A percentile compares a stretch with the other conserved stretches of the same genome.
Evolutionary conservation across 352 stramenopile species (phyloP).

Genomic region (Globisporangium perplexum): DNA sequence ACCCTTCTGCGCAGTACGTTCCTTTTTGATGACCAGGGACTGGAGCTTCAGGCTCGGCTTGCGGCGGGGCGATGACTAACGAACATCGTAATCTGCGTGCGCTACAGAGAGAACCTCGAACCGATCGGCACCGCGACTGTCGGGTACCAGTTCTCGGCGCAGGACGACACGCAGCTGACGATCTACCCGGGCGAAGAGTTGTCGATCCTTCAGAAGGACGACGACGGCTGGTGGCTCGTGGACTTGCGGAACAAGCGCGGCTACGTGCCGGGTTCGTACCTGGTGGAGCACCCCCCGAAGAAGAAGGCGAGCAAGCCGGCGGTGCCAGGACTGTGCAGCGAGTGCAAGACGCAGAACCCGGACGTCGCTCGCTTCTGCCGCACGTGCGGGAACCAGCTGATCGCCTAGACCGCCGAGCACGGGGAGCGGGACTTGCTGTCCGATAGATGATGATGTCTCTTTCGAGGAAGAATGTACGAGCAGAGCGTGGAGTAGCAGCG

Average conservation of each 20-base stretch:
- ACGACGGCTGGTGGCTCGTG: slow-evolving; percentile 83
- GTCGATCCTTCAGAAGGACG: slow-evolving; percentile 77
- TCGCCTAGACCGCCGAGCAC: slow-evolving; percentile 26
- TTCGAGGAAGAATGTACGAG: background rate
- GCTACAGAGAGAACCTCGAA: slow-evolving; percentile 36
- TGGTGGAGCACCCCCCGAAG: slow-evolving; percentile 63
- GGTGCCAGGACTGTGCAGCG: slow-evolving; percentile 54
- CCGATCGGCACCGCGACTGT: slow-evolving; percentile 51
- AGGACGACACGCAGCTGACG: slow-evolving; percentile 80
- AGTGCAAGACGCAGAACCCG: slow-evolving; percentile 71
- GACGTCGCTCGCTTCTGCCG: slow-evolving; percentile 72
- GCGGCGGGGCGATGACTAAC: background rate
- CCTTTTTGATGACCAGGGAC: too few species aligned
- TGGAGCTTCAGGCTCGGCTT: too few species aligned
- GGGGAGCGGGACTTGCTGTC: background rate
- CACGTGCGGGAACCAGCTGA: slow-evolving; percentile 72
- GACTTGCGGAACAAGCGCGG: slow-evolving; percentile 59
- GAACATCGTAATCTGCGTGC: too few species aligned
- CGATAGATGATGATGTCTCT: slow-evolving; percentile 1
- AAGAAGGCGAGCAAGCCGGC: slow-evolving; percentile 25
- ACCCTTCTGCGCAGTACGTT: slow-evolving; percentile 39
- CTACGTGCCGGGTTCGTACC: slow-evolving; percentile 78
- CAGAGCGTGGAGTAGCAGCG: background rate
- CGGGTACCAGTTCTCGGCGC: slow-evolving; percentile 69
- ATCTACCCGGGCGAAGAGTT: slow-evolving; percentile 78